A percentile compares a stretch with the other conserved stretches of the same genome.
phyloP scores from a whole-genome alignment of 768 basidiomycete species.

The Pleurotus sapidus region DNA sequence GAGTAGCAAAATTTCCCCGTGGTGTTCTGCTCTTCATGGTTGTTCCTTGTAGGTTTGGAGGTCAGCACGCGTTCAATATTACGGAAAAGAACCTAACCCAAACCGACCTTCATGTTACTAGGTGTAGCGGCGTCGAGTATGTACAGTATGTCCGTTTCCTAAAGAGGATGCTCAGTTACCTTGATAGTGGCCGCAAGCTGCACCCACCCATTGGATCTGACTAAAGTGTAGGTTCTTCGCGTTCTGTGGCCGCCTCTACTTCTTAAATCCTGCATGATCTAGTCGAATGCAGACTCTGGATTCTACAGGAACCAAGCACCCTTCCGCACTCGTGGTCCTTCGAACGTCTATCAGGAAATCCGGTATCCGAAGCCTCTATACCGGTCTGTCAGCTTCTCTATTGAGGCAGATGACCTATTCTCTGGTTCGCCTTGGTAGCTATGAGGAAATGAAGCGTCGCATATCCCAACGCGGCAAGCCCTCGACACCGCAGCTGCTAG shows the following conservation, averaged over 20 bases:
- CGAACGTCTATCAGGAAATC: conserved; percentile 60
- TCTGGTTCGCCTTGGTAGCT: conserved; percentile 77
- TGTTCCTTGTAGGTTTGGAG: conserved; percentile 52
- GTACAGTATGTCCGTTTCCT: conserved; percentile 18
- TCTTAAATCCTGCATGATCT: conserved; percentile 4
- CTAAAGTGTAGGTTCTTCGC: conserved; percentile 65
- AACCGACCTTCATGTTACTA: conserved; percentile 17
- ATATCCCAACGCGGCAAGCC: conserved; percentile 49
- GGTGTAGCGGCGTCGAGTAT: conserved; percentile 64
- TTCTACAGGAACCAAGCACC: conserved; percentile 36
- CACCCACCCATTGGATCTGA: conserved; percentile 82
- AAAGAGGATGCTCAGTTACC: conserved; percentile 5
- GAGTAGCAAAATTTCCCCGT: conserved; percentile 14
- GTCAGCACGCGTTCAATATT: conserved; percentile 28
- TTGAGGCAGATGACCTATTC: conserved; percentile 92
- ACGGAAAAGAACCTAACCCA: conserved; percentile 9
- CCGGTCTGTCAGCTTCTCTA: conserved; percentile 79
- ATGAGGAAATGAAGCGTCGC: conserved; percentile 70
- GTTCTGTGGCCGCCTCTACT: not conserved
- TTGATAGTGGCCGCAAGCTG: conserved; percentile 71
- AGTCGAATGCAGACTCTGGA: conserved; percentile 82
- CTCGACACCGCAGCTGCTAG: conserved; percentile 52
- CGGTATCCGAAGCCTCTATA: conserved; percentile 74
- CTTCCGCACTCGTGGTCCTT: conserved; percentile 66
- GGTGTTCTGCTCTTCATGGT: conserved; percentile 8